Base-by-base conservation (phyloP, 345 rosid genomes). In the Gossypium thurberi region DNA sequence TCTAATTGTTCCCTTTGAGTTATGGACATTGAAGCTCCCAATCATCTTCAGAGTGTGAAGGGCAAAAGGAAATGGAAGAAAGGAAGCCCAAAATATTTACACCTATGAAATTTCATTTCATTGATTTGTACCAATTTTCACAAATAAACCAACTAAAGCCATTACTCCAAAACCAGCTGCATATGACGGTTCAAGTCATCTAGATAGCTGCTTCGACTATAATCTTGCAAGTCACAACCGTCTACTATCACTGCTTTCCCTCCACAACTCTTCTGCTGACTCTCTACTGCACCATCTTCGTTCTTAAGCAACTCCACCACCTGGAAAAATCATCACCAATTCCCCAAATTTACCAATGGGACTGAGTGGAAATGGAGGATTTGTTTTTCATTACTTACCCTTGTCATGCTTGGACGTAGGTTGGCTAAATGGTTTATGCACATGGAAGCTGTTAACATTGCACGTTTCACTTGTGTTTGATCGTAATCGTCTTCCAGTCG, bases 341-440 rank as follows among this genome's bases (percentile, higher is more conserved):
- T 59, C 10, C 37, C 46, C 7, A 33, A 65, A 33, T 69, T 58
- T 40, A 52, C 2, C 21, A 1, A 52, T 6, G 18, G 57, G 21
- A n/a, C 9, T 52, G 57, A 8, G 8, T n/a, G 57, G 57, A n/a
- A 52, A 17, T n/a, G 57, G 57, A 10, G 9, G 63, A 9, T 46
- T 52, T 58, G 57, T 47, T 67, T 33, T 14, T 52, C 10, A 20
- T 52, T n/a, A 20, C 74, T 17, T 85, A 91, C 98, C 82, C 79
- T 78, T n/a, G 71, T 78, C 97, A 94, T 94, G 17, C 85, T 80
- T 15, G 98, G 98, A 14, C 98, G 97, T 82, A 76, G 82, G 18
- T 76, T 75, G 10, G 96, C 82, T 62, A 84, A 55, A 75, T 90
- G 94, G 53, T 90, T 83, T 57, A 92, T 87, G 81, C 97, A 94